A percentile compares a stretch with the other conserved stretches of the same genome.
These are phyloP conservation scores for Epichloe bromicola DNA, from an alignment of 2,329 filamentous ascomycete genomes.

Conservation along the genomic window DNA sequence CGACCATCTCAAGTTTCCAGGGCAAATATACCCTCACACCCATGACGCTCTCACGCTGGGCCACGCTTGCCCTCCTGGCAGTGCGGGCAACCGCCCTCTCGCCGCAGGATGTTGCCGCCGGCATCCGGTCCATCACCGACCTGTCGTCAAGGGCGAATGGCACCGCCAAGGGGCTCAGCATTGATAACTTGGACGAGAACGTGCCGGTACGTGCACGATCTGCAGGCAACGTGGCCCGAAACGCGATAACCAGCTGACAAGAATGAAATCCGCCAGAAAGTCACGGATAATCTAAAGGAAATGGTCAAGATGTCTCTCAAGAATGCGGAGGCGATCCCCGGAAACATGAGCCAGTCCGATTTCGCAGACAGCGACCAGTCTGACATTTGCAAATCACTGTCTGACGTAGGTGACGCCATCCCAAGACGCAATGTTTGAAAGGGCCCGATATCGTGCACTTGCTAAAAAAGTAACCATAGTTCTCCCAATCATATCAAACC, in stretches of 20 bases:
- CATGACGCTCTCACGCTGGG: too few relatives aligned
- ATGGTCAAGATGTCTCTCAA: background rate
- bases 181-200: background rate
- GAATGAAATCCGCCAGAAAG: background rate
- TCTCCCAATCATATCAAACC: constrained; percentile 7
- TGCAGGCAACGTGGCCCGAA: background rate
- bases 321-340: background rate
- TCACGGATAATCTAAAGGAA: background rate
- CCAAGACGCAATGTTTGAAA: too few relatives aligned
- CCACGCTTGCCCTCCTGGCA: background rate
- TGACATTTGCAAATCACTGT: constrained; percentile 8
- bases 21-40: too few relatives aligned
- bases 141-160: constrained; percentile 5
- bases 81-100: background rate
- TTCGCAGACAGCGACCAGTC: constrained; percentile 6
- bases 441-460: background rate
- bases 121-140: constrained; percentile 4
- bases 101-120: background rate
- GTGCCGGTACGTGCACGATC: background rate
- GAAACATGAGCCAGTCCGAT: background rate
- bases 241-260: background rate
- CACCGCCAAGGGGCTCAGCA: constrained; percentile 1
- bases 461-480: constrained; percentile 1
- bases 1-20: too few relatives aligned
- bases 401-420: constrained; percentile 2